Evolutionary conservation across 768 basidiomycete species (phyloP), one percentile per base, ranked within the genome.

Genomic region (Plicaturopsis crispa): DNA sequence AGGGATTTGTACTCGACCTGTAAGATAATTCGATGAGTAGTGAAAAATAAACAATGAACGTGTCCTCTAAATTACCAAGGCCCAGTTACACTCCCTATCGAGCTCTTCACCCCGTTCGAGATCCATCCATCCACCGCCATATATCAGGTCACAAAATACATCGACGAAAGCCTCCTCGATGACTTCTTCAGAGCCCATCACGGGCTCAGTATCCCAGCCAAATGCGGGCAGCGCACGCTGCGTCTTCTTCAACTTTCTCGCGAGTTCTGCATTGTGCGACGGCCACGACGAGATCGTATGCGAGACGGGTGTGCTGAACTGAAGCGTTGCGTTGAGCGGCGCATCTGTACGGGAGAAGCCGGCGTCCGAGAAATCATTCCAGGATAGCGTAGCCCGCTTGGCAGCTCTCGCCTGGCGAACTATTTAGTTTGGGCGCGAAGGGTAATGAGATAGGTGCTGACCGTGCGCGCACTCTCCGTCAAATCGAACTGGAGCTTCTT

Each of bases 51-150:
- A 31, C 4, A 46, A 42, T 6, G 23, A 19, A 30, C 43, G n/a
- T n/a, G n/a, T n/a, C n/a, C n/a, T n/a, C n/a, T n/a, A 3, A 66
- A 79, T 62, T 52, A 93, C 92, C 66, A 97, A 48, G 14, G 84
- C 88, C 91, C 91, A 97, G 52, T 89, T 91, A 49, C 88, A 87
- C 46, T 93, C 88, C 46, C 84, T 68, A 54, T 90, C 88, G 2
- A 79, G 63, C 38, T 80, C 75, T 48, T 92, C 90, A 3, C 67
- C 69, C 31, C 79, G 60, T 49, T 87, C 81, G 4, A 73, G 58
- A 46, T 91, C 84, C 75, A 84, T 79, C 80, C 92, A 94, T 4
- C 88, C 87, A 50, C 74, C 80, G 36, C 79, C 91, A 46, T 82
- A 87, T 4, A 89, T 62, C 24, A 89, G 60, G 54, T 88, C 85